Base-by-base conservation (phyloP, 768 basidiomycete genomes). In the Solioccasus polychromus region DNA sequence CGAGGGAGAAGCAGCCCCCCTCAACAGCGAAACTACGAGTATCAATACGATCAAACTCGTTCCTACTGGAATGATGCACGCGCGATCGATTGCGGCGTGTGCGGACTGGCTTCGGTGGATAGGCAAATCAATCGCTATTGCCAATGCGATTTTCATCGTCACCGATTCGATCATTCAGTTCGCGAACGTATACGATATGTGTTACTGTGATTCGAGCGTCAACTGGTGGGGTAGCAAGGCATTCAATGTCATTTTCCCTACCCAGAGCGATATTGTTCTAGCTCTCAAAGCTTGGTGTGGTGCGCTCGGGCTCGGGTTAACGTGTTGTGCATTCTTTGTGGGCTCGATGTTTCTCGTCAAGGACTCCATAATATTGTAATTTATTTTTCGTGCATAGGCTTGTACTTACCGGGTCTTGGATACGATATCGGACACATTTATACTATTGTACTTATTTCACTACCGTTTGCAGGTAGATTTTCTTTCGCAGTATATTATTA, bases 241-340 rank as follows among this genome's bases (percentile, higher is more conserved):
- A 3, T 73, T 62, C 39, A 37, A 60, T 11, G 60, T 74, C 14
- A 60, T 74, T 2, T 3, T 15, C 2, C 18, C 42, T 1, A 3
- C 1, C 3, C 0, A 6, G 1, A 43, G 36, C 5, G 71, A 71
- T 32, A 19, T 69, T 8, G 20, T 30, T 7, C 25, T 44, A 34
- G 66, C 67, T 55, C 59, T 45, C 29, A 24, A 10, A 0, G 67
- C 67, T 11, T 74, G 73, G 72, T 61, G 66, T 35, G 69, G 71
- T 1, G 73, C 63, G 1, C 60, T 70, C 0, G 51, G 45, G 8
- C 54, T 74, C 3, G 62, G 64, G 3, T 47, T 58, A 26, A 39
- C 40, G 1, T 55, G 43, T 44, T 64, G 62, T 3, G 10, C 38
- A 0, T 19, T 59, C 23, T 71, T 66, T 24, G 53, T 67, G 1